Conservation (phyloP, 2,329 filamentous ascomycete genomes). For the Sarocladiaceae sp. region DNA sequence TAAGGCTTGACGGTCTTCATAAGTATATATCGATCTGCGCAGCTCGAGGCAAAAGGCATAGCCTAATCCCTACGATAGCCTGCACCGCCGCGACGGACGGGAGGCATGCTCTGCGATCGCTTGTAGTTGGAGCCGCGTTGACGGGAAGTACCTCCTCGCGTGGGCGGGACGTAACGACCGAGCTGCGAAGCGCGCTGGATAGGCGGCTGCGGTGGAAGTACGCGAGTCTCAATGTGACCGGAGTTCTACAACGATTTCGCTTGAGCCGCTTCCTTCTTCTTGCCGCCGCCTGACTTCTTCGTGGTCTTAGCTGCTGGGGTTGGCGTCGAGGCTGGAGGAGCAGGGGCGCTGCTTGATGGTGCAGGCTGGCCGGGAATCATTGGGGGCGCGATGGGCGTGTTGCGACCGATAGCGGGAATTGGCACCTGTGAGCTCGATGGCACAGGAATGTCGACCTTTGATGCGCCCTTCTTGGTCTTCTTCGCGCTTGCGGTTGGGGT, state of each 20-base stretch:
- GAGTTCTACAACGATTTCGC: background rate
- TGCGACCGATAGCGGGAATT: conserved; percentile 17
- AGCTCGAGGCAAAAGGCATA: too few species aligned
- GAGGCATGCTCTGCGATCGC: too few species aligned
- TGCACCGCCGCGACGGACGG: too few species aligned
- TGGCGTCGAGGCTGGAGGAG: background rate
- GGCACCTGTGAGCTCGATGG: conserved; percentile 25
- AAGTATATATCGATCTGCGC: too few species aligned
- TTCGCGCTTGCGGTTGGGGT: conserved; percentile 14
- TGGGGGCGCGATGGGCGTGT: conserved; percentile 4
- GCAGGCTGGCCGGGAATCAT: background rate
- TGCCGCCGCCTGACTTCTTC: background rate
- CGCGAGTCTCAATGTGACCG: background rate
- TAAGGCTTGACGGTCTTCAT: too few species aligned
- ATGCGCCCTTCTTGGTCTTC: conserved; percentile 18
- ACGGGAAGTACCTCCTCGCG: too few species aligned
- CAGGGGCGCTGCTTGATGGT: conserved; percentile 1
- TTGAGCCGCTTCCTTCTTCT: conserved; percentile 5
- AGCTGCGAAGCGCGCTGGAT: background rate
- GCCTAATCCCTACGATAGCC: too few species aligned
- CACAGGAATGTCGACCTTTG: conserved; percentile 14
- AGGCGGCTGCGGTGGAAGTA: background rate
- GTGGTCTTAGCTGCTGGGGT: background rate
- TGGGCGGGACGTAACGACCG: too few species aligned
- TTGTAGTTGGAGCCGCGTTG: too few species aligned